A percentile compares a stretch with the other conserved stretches of the same genome.
These are phyloP conservation scores for Hypoxylon sp. DNA, from an alignment of 2,329 filamentous ascomycete genomes.

Conservation along the genomic window DNA sequence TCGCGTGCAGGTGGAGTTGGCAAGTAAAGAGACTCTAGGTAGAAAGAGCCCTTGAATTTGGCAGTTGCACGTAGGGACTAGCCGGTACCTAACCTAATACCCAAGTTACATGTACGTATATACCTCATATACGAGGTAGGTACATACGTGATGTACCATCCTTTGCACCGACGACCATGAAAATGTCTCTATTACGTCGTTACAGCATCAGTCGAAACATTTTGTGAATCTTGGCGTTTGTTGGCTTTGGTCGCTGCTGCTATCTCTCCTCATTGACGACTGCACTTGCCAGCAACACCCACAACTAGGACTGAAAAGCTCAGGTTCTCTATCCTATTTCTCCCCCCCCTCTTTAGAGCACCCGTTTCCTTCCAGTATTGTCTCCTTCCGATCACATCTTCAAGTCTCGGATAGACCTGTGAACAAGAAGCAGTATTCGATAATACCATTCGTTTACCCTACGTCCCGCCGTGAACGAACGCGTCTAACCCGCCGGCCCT, in stretches of 20 bases:
- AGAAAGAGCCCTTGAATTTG: neutral
- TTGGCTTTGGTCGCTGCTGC: neutral
- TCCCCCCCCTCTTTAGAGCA: neutral
- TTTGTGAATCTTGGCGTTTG: neutral
- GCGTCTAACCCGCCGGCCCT: neutral
- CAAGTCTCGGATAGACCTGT: neutral
- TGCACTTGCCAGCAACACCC: neutral
- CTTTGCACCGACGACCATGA: too few relatives aligned
- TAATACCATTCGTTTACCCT: neutral
- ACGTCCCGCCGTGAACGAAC: neutral
- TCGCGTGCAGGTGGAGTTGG: neutral
- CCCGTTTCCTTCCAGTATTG: neutral
- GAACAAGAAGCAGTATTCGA: neutral
- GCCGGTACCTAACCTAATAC: neutral
- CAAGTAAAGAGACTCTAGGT: neutral
- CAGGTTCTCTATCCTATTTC: neutral
- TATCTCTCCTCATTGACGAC: neutral
- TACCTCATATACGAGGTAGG: neutral
- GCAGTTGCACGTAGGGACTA: too few relatives aligned
- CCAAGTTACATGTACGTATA: too few relatives aligned
- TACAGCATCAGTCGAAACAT: neutral
- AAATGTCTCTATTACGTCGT: neutral
- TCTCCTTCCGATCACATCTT: neutral
- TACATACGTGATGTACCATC: too few relatives aligned
- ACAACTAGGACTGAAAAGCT: neutral